Base-by-base conservation (phyloP, 768 basidiomycete species). In the Phylloporus sp. region DNA sequence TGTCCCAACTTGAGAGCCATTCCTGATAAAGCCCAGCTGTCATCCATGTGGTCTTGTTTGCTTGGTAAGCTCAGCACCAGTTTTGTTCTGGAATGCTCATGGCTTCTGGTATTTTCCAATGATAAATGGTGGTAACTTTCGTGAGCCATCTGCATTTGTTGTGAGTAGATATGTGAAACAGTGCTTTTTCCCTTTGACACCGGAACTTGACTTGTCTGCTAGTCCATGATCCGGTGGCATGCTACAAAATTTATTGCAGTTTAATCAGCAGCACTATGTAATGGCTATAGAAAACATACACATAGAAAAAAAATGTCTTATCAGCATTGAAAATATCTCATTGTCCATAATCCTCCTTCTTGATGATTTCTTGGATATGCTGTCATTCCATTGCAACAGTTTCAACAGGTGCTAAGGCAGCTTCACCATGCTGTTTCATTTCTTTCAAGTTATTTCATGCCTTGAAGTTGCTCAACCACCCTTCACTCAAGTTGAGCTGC, bases 261-360 rank as follows among this genome's bases (percentile, higher is more conserved):
- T 27, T 28, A n/a, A n/a, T n/a, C n/a, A n/a, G n/a, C n/a, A n/a
- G n/a, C n/a, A n/a, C n/a, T n/a, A n/a, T n/a, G n/a, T n/a, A n/a
- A n/a, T n/a, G n/a, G n/a, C n/a, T 29, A 13, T 18, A 43, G 24
- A 23, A 24, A 45, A 48, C 59, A 14, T 43, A 69, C 59, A 32
- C 65, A 60, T 63, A 70, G 48, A 69, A 71, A 3, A 70, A 50
- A 0, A 64, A 61, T 2, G 63, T 66, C 44, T 71, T 62, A 48
- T 72, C 69, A 52, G 65, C 62, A 49, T 72, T 72, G 23, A 64
- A 72, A 11, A 67, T 32, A 45, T 72, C 65, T 7, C 45, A 41
- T 9, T 53, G 45, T 29, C 42, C 24, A 44, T 67, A 71, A 2
- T 55, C 54, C 48, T 48, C 26, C n/a, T 63, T 50, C 23, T 51